Conservation (phyloP, 306 rosid genomes). For the Sechiopsis laciniata region DNA sequence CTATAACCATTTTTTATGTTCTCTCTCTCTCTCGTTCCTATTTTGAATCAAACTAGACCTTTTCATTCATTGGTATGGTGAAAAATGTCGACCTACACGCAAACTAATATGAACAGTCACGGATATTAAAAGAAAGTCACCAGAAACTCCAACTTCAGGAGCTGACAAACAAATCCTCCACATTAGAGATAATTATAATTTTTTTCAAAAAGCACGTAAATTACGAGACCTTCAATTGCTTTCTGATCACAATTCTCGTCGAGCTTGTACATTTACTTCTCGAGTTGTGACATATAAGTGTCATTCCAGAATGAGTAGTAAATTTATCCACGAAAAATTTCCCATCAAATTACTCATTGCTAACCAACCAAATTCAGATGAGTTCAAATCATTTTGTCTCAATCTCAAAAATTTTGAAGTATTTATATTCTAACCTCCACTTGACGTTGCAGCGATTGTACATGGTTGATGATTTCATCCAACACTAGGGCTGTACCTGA, state of each 20-base stretch:
- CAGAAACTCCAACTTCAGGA: background rate
- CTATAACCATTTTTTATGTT: background rate
- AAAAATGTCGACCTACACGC: background rate
- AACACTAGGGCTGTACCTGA: slow-evolving; percentile 89
- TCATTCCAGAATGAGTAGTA: background rate
- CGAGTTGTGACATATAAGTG: background rate
- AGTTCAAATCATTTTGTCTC: background rate
- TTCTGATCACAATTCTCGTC: background rate
- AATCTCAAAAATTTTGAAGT: background rate
- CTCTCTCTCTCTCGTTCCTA: background rate
- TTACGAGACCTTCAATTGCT: background rate
- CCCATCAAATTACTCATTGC: background rate
- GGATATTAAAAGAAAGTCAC: background rate
- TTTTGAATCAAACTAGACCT: background rate
- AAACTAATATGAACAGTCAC: background rate
- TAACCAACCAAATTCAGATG: background rate
- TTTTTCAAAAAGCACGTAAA: background rate
- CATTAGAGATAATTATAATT: background rate
- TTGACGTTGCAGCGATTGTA: slow-evolving; percentile 83
- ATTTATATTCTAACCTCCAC: slow-evolving; percentile 72
- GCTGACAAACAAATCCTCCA: background rate
- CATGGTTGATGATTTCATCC: slow-evolving; percentile 95
- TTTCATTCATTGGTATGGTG: background rate
- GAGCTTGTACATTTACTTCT: background rate
- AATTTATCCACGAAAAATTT: background rate